Percentiles rank a stretch among this genome's conserved stretches.
Conservation (phyloP, 768 basidiomycete species). For the Russula sp. region DNA sequence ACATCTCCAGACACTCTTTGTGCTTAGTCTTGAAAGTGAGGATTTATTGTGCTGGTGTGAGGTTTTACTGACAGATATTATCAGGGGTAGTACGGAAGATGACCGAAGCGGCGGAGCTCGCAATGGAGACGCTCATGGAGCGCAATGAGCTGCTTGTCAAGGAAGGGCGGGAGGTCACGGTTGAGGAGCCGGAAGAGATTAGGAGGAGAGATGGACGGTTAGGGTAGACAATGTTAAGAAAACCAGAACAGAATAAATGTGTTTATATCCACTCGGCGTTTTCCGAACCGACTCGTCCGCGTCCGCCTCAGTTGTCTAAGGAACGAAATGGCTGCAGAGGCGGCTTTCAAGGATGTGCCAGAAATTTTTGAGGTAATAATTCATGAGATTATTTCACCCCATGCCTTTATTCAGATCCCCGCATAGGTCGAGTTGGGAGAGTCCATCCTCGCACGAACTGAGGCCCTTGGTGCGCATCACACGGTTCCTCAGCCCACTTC, state of each 20-base stretch:
- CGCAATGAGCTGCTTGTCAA: conserved; percentile 34
- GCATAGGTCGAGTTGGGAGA: conserved; percentile 84
- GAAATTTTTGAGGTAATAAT: conserved; percentile 88
- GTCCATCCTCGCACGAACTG: conserved; percentile 83
- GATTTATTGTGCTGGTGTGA: not conserved
- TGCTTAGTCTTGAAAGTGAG: conserved; percentile 49
- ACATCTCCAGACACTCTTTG: conserved; percentile 41
- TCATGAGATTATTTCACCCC: not conserved
- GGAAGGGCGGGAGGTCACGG: not conserved
- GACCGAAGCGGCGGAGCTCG: conserved; percentile 38
- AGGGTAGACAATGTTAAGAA: too few relatives aligned
- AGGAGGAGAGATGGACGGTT: not conserved
- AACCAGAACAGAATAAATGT: too few relatives aligned
- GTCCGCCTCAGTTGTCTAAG: not conserved
- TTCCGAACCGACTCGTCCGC: conserved; percentile 27
- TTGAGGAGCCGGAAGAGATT: not conserved
- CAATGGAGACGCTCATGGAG: conserved; percentile 36
- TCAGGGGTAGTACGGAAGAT: conserved; percentile 39
- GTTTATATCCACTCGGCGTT: not conserved
- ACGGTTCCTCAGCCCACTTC: not conserved
- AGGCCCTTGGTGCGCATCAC: conserved; percentile 71
- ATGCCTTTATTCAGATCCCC: conserved; percentile 8
- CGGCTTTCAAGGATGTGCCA: conserved; percentile 88
- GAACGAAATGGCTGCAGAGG: conserved; percentile 45
- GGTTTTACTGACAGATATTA: not conserved